Conservation (phyloP, 371 early-diverging fungal species). For the Apophysomyces variabilis region DNA sequence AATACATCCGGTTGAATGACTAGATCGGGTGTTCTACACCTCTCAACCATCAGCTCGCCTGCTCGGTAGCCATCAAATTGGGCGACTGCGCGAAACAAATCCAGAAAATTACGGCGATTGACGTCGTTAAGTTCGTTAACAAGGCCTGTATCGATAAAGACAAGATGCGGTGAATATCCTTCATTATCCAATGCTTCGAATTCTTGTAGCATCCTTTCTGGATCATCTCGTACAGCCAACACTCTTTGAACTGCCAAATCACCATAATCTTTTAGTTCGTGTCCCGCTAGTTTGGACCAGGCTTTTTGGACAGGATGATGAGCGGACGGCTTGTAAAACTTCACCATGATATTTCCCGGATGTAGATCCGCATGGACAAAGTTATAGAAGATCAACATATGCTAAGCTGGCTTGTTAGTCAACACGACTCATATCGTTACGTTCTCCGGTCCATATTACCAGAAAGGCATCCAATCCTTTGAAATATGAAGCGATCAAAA, state of each 20-base stretch:
- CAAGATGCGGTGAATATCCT: slow-evolving; percentile 78
- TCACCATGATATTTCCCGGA: slow-evolving; percentile 93
- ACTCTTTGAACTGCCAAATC: slow-evolving; percentile 43
- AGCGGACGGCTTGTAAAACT: slow-evolving; percentile 75
- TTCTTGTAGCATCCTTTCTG: slow-evolving; percentile 55
- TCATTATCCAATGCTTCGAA: slow-evolving; percentile 56
- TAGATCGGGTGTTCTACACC: slow-evolving; percentile 76
- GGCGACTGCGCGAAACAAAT: slow-evolving; percentile 87
- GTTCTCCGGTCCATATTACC: slow-evolving; percentile 26
- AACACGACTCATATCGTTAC: background rate
- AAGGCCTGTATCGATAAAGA: slow-evolving; percentile 93
- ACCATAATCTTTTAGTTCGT: slow-evolving; percentile 46
- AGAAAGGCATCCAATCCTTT: slow-evolving; percentile 57
- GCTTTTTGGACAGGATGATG: slow-evolving; percentile 60
- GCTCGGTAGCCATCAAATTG: slow-evolving; percentile 84
- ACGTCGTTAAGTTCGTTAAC: slow-evolving; percentile 73
- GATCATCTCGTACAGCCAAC: slow-evolving; percentile 34
- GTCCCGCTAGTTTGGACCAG: slow-evolving; percentile 43
- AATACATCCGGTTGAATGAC: slow-evolving; percentile 81
- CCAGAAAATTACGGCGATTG: slow-evolving; percentile 86
- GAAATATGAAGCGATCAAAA: background rate
- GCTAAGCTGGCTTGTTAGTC: slow-evolving; percentile 36
- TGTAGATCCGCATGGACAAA: slow-evolving; percentile 95
- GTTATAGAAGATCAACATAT: slow-evolving; percentile 91
- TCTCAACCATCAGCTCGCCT: slow-evolving; percentile 86